Evolutionary conservation across 1,284 basidiomycete species (phyloP).

Genomic region (Albatrellus sp.): DNA sequence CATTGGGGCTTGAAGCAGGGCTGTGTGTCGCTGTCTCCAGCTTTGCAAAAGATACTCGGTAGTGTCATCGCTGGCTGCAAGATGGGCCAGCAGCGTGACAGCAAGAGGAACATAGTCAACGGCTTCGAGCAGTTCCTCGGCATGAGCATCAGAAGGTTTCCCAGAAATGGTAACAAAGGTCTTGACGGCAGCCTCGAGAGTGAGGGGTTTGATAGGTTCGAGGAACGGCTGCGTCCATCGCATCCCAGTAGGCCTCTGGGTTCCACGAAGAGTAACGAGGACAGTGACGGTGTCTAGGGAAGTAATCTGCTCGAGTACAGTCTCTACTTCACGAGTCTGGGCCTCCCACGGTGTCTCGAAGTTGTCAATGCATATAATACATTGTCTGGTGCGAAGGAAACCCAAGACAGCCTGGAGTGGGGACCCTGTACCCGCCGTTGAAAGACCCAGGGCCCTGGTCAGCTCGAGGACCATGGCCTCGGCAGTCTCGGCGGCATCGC

Average conservation of each 20-base stretch:
- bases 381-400: slow-evolving; percentile 9
- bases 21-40: slow-evolving; percentile 4
- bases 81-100: slow-evolving; percentile 8
- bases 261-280: slow-evolving; percentile 3
- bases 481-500: slow-evolving; percentile 14
- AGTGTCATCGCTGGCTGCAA: too few species aligned
- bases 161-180: slow-evolving; percentile 3
- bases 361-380: slow-evolving; percentile 21
- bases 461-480: slow-evolving; percentile 15
- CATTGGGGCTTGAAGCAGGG: neutral
- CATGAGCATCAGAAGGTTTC: neutral
- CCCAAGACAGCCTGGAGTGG: neutral
- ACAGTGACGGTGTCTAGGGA: neutral
- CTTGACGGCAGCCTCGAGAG: slow-evolving; percentile 1
- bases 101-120: slow-evolving; percentile 10
- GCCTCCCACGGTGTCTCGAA: slow-evolving; percentile 22
- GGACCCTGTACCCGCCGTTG: neutral
- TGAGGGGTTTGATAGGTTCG: too few species aligned
- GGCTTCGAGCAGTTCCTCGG: slow-evolving; percentile 2
- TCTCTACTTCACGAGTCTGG: slow-evolving; percentile 3
- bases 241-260: too few species aligned
- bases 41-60: too few species aligned
- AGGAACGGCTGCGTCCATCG: too few species aligned
- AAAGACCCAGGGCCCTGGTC: slow-evolving; percentile 8
- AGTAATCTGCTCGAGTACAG: slow-evolving; percentile 4